phyloP scores from a whole-genome alignment of 2,329 filamentous ascomycete species.

The Orbilia ellipsospora region DNA sequence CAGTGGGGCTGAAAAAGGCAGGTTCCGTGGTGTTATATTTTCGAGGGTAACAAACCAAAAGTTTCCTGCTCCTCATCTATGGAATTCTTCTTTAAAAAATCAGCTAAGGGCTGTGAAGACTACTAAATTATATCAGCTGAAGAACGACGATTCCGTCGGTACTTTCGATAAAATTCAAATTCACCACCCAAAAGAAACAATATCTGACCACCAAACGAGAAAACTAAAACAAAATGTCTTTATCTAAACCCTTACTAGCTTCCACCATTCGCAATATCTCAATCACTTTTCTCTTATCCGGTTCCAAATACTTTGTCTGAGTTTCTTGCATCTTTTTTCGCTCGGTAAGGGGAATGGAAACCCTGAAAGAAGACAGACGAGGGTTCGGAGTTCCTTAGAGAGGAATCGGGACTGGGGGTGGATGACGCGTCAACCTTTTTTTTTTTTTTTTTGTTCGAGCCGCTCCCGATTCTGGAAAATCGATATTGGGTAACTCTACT shows the following conservation, averaged over 20 bases:
- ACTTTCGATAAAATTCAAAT: no score
- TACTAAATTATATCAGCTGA: no score
- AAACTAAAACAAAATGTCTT: not conserved
- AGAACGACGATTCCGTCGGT: no score
- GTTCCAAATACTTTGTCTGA: conserved; percentile 20
- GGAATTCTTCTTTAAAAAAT: no score
- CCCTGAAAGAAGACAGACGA: not conserved
- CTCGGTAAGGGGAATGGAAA: not conserved
- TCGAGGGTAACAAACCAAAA: no score
- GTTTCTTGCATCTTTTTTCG: conserved; percentile 1
- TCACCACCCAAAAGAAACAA: no score
- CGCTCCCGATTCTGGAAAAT: no score
- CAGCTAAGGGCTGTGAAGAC: no score
- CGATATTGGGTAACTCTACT: no score
- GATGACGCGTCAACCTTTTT: conserved; percentile 12
- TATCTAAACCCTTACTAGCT: not conserved
- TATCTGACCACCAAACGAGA: not conserved
- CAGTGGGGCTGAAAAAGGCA: not conserved
- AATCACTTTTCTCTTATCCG: conserved; percentile 11
- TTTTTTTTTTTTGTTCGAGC: no score
- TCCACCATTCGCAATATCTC: not conserved
- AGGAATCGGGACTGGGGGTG: not conserved
- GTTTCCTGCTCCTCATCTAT: no score
- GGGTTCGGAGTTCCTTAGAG: not conserved
- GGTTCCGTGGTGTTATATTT: no score